Evolutionary conservation across 73 alveolate species (phyloP).

Genomic region (Paramecium pentaurelia): DNA sequence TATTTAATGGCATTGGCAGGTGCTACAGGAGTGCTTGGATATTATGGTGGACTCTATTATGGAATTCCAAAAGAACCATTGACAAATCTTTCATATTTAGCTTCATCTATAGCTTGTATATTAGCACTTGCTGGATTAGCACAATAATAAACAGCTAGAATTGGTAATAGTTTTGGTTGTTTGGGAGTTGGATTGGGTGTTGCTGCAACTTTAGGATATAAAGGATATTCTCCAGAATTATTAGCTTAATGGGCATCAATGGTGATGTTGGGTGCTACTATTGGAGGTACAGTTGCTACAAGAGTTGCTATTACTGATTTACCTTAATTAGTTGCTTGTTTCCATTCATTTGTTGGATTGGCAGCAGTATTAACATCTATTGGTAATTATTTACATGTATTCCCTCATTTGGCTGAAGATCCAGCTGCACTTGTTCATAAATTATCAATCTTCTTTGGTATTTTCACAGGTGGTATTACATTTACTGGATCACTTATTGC

Average conservation of each 20-base stretch:
- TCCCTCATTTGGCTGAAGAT: conserved; percentile 29
- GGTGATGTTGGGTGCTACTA: not conserved
- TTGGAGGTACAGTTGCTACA: conserved; percentile 25
- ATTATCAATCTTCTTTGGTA: conserved; percentile 42
- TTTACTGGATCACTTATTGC: conserved; percentile 76
- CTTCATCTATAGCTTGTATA: conserved; percentile 10
- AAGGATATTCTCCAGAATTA: not conserved
- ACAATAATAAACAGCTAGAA: conserved; percentile 67
- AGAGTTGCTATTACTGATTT: conserved; percentile 22
- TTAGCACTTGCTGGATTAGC: conserved; percentile 74
- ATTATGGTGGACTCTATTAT: conserved; percentile 31
- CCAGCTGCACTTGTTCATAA: not conserved
- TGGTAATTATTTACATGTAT: conserved; percentile 59
- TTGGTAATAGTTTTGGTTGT: conserved; percentile 62
- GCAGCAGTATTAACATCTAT: conserved; percentile 71
- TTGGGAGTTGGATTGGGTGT: conserved; percentile 62
- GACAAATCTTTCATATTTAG: no score
- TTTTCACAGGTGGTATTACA: conserved; percentile 68
- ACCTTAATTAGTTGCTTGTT: conserved; percentile 68
- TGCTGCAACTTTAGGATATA: conserved; percentile 39
- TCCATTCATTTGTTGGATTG: conserved; percentile 72
- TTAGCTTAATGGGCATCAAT: conserved; percentile 42
- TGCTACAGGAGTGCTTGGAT: conserved; percentile 32
- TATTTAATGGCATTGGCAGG: conserved; percentile 54
- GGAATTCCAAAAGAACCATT: conserved; percentile 37